Conservation (phyloP, 805 yeast genomes). For the Wickerhamiella nectarea region DNA sequence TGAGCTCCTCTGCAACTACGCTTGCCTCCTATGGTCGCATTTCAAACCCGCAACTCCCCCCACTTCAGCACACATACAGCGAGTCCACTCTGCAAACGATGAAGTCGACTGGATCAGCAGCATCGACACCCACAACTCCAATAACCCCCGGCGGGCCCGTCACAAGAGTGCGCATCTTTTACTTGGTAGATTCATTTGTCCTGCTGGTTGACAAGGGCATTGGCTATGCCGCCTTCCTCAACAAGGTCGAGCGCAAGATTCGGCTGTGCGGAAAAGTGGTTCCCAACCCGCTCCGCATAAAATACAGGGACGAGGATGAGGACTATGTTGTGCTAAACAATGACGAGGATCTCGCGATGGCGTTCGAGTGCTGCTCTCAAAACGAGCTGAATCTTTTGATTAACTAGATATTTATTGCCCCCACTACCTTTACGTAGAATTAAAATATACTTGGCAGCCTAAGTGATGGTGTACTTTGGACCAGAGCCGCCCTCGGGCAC, state of each 20-base stretch:
- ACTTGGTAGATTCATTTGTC: conserved; percentile 37
- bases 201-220: conserved; percentile 46
- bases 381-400: conserved; percentile 3
- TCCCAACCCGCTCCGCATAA: conserved; percentile 38
- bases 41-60: conserved; percentile 2
- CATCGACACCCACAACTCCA: conserved; percentile 3
- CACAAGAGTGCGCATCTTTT: conserved; percentile 26
- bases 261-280: conserved; percentile 37
- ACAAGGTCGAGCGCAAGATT: conserved; percentile 44
- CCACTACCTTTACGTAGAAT: background rate
- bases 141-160: conserved; percentile 1
- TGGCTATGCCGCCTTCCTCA: conserved; percentile 38
- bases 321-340: conserved; percentile 77
- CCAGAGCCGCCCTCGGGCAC: conserved; percentile 99
- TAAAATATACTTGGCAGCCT: too few relatives aligned
- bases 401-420: background rate
- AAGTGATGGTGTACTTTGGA: conserved; percentile 85
- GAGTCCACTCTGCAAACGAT: background rate
- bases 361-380: conserved; percentile 38
- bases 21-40: background rate
- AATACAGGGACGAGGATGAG: conserved; percentile 89
- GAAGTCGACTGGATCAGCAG: background rate
- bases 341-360: conserved; percentile 80
- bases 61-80: conserved; percentile 4
- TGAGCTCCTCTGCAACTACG: conserved; percentile 4